A percentile compares a stretch with the other conserved stretches of the same genome.
Conservation (phyloP, 179 eudicot species). For the Camellia oleifera region DNA sequence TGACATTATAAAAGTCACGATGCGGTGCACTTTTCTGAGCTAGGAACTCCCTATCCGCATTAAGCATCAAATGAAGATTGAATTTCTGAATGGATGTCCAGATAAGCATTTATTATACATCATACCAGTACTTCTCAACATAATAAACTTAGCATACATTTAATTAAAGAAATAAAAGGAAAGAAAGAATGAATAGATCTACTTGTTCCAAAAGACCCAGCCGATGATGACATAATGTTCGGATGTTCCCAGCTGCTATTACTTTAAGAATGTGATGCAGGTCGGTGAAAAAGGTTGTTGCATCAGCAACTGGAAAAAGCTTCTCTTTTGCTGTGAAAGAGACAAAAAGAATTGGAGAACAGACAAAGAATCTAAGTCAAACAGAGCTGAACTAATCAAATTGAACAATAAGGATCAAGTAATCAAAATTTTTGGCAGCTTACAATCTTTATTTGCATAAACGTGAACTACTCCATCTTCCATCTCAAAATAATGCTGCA, state of each 20-base stretch:
- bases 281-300: conserved; percentile 97
- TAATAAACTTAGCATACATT: not conserved
- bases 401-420: not conserved
- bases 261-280: conserved; percentile 98
- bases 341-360: conserved; percentile 1
- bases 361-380: conserved; percentile 2
- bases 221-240: conserved; percentile 92
- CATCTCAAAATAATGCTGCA: conserved; percentile 96
- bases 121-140: not conserved
- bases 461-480: conserved; percentile 99
- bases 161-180: not conserved
- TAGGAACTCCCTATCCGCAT: conserved; percentile 96
- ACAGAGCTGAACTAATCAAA: conserved; percentile 9
- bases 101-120: conserved; percentile 21
- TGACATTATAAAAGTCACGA: conserved; percentile 96
- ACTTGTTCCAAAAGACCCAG: conserved; percentile 95
- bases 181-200: conserved; percentile 17
- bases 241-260: conserved; percentile 93
- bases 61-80: conserved; percentile 99
- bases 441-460: conserved; percentile 84
- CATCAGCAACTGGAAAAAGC: conserved; percentile 94
- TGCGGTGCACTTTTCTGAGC: conserved; percentile 99
- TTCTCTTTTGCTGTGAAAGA: conserved; percentile 65
- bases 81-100: conserved; percentile 64
- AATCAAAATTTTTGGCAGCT: conserved; percentile 25